Conservation (phyloP, 306 rosid species). For the Dalbergia oliveri region DNA sequence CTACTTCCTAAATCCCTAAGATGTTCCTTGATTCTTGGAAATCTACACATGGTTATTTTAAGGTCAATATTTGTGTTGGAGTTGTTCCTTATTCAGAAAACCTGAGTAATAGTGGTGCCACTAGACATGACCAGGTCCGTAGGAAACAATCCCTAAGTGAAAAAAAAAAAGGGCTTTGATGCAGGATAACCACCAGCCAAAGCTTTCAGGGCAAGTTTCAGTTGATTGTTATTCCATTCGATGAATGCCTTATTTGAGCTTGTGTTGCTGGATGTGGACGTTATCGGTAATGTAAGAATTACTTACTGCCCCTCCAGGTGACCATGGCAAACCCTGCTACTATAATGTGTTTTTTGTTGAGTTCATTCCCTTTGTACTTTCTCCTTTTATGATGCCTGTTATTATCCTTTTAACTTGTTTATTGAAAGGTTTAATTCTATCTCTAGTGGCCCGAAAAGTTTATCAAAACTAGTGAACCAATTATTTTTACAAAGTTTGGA, state of each 20-base stretch:
- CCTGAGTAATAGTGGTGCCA: background rate
- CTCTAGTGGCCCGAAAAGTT: background rate
- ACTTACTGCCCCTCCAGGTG: background rate
- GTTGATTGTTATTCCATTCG: too few species aligned
- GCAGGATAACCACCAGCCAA: background rate
- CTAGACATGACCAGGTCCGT: conserved; percentile 12
- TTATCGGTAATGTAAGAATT: background rate
- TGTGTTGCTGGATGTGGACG: background rate
- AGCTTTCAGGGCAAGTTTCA: too few species aligned
- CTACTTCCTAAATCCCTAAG: background rate
- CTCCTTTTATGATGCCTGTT: background rate
- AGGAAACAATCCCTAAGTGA: background rate
- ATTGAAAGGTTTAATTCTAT: background rate
- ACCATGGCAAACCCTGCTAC: background rate
- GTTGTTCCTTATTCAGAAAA: conserved; percentile 22
- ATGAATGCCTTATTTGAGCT: background rate
- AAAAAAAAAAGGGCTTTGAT: background rate
- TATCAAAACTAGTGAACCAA: background rate
- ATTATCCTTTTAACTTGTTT: background rate
- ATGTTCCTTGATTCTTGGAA: background rate
- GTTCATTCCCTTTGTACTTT: background rate
- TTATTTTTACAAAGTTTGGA: background rate
- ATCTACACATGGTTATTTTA: conserved; percentile 9
- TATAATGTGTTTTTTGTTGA: background rate
- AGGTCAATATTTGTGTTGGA: background rate